A percentile compares a stretch with the other conserved stretches of the same genome.
Evolutionary conservation across 2,329 filamentous ascomycete species (phyloP).

Genomic region (Nigrospora sphaerica): DNA sequence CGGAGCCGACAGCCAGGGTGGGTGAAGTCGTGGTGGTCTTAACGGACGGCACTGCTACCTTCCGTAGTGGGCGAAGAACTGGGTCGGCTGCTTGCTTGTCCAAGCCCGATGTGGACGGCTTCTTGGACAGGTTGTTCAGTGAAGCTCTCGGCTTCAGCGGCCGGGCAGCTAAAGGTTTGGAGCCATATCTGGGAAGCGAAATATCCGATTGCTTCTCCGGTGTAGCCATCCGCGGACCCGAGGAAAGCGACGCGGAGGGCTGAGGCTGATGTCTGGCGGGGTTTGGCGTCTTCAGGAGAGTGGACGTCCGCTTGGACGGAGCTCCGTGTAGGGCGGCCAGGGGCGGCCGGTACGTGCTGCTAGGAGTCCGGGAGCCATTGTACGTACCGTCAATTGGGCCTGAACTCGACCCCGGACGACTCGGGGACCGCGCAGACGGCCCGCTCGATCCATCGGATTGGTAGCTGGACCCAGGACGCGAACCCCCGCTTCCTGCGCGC

Average conservation of each 20-base stretch:
- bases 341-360: slow-evolving; percentile 34
- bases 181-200: slow-evolving; percentile 30
- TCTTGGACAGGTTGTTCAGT: slow-evolving; percentile 45
- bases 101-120: slow-evolving; percentile 41
- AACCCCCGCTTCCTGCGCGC: slow-evolving; percentile 35
- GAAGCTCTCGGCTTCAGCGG: slow-evolving; percentile 45
- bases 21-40: slow-evolving; percentile 32
- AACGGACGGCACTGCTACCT: slow-evolving; percentile 28
- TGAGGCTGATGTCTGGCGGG: slow-evolving; percentile 14
- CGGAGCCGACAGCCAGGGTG: slow-evolving; percentile 25
- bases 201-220: slow-evolving; percentile 26
- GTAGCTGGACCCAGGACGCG: slow-evolving; percentile 51
- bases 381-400: slow-evolving; percentile 35
- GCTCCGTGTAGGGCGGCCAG: slow-evolving; percentile 36
- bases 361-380: slow-evolving; percentile 34
- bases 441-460: slow-evolving; percentile 52
- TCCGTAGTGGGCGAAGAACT: slow-evolving; percentile 23
- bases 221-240: slow-evolving; percentile 26
- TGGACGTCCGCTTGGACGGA: slow-evolving; percentile 28
- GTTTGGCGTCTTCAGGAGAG: slow-evolving; percentile 26
- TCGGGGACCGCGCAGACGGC: slow-evolving; percentile 40
- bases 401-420: slow-evolving; percentile 48
- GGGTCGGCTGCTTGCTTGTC: slow-evolving; percentile 16
- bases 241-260: slow-evolving; percentile 20
- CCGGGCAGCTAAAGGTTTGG: slow-evolving; percentile 39